These are phyloP conservation scores for Aspergillus quadricinctus DNA, from an alignment of 2,329 filamentous ascomycete genomes.

Conservation along the genomic window DNA sequence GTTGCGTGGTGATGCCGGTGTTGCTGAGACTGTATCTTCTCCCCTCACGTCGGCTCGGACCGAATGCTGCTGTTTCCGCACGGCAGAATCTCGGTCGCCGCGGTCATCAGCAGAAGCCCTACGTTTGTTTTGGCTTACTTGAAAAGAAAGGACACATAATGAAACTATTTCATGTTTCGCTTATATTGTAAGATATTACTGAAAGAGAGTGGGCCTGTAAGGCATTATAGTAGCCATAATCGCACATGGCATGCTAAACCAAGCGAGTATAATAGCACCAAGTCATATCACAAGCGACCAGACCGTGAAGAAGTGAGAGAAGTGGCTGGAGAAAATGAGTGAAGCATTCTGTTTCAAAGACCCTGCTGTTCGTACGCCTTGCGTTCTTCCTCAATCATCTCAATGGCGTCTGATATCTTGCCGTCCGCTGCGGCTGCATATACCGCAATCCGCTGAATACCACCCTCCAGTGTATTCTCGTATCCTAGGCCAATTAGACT, in stretches of 20 bases:
- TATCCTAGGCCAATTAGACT: slow-evolving; percentile 41
- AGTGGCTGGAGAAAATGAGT: slow-evolving; percentile 1
- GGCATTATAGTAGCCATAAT: background rate
- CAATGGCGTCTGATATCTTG: slow-evolving; percentile 43
- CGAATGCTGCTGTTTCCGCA: background rate
- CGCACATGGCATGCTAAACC: too few relatives aligned
- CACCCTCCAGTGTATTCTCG: slow-evolving; percentile 31
- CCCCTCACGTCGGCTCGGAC: background rate
- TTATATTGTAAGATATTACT: background rate
- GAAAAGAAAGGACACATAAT: too few relatives aligned
- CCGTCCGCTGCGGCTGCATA: slow-evolving; percentile 44
- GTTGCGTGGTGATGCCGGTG: slow-evolving; percentile 3
- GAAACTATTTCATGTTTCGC: too few relatives aligned
- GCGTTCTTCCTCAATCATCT: slow-evolving; percentile 49
- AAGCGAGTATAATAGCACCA: background rate
- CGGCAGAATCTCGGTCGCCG: background rate
- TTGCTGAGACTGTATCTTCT: slow-evolving; percentile 3
- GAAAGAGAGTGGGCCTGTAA: background rate
- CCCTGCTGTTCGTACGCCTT: slow-evolving; percentile 35
- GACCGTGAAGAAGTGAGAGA: background rate
- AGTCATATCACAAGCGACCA: background rate
- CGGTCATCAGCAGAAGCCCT: too few relatives aligned
- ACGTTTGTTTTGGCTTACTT: too few relatives aligned
- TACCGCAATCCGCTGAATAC: slow-evolving; percentile 36
- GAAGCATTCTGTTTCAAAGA: slow-evolving; percentile 4